phyloP scores from a whole-genome alignment of 768 basidiomycete species.

The Neoboletus subvelutipes region DNA sequence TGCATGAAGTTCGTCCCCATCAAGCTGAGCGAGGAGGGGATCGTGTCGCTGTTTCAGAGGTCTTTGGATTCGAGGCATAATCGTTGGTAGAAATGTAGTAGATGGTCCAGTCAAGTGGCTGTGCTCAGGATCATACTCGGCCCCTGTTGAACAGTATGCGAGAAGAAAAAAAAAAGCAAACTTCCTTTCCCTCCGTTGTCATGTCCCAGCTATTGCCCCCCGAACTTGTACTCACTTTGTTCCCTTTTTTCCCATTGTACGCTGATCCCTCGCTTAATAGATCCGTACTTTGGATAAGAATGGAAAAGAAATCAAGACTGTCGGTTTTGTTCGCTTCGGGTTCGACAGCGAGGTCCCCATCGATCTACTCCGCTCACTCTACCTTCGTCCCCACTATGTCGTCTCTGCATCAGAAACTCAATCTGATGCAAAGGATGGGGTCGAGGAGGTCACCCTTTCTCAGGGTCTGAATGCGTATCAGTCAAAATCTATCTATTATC shows the following conservation, averaged over 20 bases:
- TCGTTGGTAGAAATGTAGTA: constrained; percentile 9
- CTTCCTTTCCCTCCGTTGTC: neutral
- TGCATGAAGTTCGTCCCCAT: constrained; percentile 70
- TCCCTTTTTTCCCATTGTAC: neutral
- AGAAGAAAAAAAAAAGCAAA: neutral
- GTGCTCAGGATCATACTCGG: neutral
- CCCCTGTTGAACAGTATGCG: neutral
- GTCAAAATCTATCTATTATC: constrained; percentile 85
- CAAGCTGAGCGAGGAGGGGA: constrained; percentile 81
- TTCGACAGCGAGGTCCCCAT: constrained; percentile 85
- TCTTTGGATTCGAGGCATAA: constrained; percentile 67
- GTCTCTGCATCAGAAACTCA: constrained; percentile 40
- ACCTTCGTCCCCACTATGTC: constrained; percentile 80
- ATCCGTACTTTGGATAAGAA: constrained; percentile 69
- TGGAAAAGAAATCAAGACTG: constrained; percentile 70
- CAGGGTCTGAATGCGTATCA: constrained; percentile 55
- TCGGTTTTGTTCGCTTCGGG: constrained; percentile 84
- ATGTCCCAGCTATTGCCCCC: constrained; percentile 27
- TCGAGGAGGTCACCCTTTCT: constrained; percentile 40
- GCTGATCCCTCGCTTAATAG: constrained; percentile 35
- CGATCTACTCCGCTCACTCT: constrained; percentile 81
- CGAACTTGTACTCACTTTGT: constrained; percentile 14
- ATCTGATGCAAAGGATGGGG: constrained; percentile 38
- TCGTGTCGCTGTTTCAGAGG: constrained; percentile 71
- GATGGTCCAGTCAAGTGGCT: no score